Evolutionary conservation across 352 stramenopile species (phyloP), one percentile per base, ranked within the genome.

Genomic region (Globisporangium irregulare): DNA sequence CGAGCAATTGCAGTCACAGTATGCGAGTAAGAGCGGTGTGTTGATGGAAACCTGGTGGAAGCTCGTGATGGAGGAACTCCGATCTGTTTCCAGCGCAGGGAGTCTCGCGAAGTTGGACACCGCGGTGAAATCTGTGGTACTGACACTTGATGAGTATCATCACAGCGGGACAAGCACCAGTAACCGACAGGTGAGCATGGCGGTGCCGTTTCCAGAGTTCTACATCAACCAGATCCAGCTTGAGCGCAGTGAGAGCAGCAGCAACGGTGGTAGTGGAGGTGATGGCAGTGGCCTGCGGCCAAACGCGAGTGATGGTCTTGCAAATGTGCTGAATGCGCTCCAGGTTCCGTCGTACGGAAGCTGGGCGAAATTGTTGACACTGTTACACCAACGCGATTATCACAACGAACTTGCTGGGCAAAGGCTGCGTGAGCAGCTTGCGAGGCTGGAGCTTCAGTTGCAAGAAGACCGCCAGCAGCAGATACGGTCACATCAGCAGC

Each of bases 201-300:
- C 61, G 5, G 46, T 78, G 29, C 70, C 78, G 1, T 76, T 78
- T 32, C 62, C 78, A 6, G 68, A 80, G 8, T 73, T 86, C 14
- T 77, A 79, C 50, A 80, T 82, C 68, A 74, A 77, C 46, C 74
- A 77, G 58, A 60, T 83, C 1, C 68, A 62, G 2, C 68, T 69
- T 6, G 54, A 68, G 14, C 15, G 1, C 1, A 10, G 14, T 9
- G 24, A 41, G 18, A 43, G 25, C 5, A 50, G 46, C 5, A 56
- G 18, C 15, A 10, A 55, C 24, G 32, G 1, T 20, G 8, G n/a
- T 1, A 18, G 24, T 27, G 20, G 4, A 1, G 9, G 38, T n/a
- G 15, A 15, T 29, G 15, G 18, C 25, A 43, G 59, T n/a, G 48
- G 22, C 15, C n/a, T 25, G 1, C 20, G 27, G 9, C 27, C 9